Base-by-base conservation (phyloP, 768 basidiomycete genomes). In the Xanthoconium stramineum region DNA sequence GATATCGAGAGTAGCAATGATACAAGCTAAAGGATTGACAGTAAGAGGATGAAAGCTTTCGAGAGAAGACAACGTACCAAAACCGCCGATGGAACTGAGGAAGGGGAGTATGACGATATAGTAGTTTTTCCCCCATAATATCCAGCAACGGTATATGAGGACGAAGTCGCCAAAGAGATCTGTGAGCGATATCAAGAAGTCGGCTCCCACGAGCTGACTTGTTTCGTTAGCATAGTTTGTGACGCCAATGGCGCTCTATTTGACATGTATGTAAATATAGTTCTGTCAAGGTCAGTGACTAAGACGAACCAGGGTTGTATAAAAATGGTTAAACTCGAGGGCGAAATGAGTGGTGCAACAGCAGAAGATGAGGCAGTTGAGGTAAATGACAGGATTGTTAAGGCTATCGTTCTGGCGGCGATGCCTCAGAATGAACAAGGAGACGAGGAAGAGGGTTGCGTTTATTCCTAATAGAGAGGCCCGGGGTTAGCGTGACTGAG, bases 141-240 rank as follows among this genome's bases (percentile, higher is more conserved):
- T 60, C 70, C 74, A 79, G 62, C 75, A 77, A 35, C 78, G 78
- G 53, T 77, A 78, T 30, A 75, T 58, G 35, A 77, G 68, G 45
- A 72, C 57, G 36, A 69, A 15, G 59, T 75, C 66, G 2, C 74
- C 75, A 20, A 74, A 32, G 38, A 77, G 68, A 58, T 76, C 74
- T 0, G 69, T 65, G 35, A 75, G 47, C 1, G 74, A 73, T 52
- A 76, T 68, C 40, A 77, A 56, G 20, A 73, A 56, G 59, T 76
- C 75, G 5, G 74, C 73, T 3, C 59, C 76, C 5, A 66, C 33
- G 48, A 73, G 71, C 19, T 24, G 33, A 3, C 20, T 55, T 2
- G 71, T 76, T 65, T 76, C 74, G 29, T 65, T 39, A 6, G 71
- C 59, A 55, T 54, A 75, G 5, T 54, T 47, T 10, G 24, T 5